These are phyloP conservation scores for Pichia sp. DNA, from an alignment of 1,139 yeast genomes.

Conservation along the genomic window DNA sequence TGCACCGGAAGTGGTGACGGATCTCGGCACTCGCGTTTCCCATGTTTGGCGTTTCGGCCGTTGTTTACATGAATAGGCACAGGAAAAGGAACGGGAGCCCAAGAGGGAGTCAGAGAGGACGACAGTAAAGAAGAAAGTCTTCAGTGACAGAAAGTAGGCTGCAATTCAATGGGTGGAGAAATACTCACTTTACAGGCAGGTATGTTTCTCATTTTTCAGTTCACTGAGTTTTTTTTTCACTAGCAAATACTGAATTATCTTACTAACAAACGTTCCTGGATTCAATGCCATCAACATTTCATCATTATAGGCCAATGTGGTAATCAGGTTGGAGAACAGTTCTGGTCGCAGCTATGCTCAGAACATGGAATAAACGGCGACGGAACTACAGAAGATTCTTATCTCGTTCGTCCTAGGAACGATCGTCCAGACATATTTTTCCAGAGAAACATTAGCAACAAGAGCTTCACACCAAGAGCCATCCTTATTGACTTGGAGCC, in stretches of 20 bases:
- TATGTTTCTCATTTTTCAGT: constrained; percentile 19
- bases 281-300: background rate
- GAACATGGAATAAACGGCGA: constrained; percentile 85
- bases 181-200: constrained; percentile 63
- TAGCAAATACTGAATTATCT: constrained; percentile 32
- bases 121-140: background rate
- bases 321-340: constrained; percentile 88
- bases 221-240: background rate
- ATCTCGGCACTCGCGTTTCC: background rate
- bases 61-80: background rate
- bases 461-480: constrained; percentile 82
- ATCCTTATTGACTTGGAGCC: constrained; percentile 87
- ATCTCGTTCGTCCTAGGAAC: constrained; percentile 38
- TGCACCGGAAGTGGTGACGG: background rate
- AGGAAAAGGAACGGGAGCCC: background rate
- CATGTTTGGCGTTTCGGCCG: background rate
- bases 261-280: background rate
- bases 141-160: background rate
- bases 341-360: constrained; percentile 83
- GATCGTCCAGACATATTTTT: constrained; percentile 85
- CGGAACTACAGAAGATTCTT: constrained; percentile 47
- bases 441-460: constrained; percentile 62
- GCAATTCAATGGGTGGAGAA: constrained; percentile 42
- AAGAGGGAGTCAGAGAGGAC: background rate
- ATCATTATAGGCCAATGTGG: constrained; percentile 80